Evolutionary conservation across 2,329 filamentous ascomycete genomes (phyloP), one percentile per base, ranked within the genome.

Genomic region (Colletotrichum sojae): DNA sequence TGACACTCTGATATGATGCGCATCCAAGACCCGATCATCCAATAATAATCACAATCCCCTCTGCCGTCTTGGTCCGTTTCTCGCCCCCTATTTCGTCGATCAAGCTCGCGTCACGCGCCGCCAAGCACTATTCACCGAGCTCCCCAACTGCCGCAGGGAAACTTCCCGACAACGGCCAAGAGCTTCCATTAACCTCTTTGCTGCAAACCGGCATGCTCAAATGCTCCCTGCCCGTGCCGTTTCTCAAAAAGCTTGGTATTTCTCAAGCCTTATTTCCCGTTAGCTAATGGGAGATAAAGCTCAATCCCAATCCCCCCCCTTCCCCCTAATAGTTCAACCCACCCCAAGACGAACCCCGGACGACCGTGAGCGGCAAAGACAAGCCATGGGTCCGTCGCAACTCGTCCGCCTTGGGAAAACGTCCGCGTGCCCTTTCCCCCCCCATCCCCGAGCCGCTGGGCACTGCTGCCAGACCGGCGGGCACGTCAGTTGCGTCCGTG

Each of bases 191-290:
- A 15, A 43, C 2, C 40, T 15, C 40, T 13, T 16, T 43, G 40
- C 15, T 16, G 10, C 40, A 15, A 15, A 40, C 39, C 39, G 39
- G 39, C 22, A 9, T 36, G 40, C 15, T 13, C 40, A 43, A 16
- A 9, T 13, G 12, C 40, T 13, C 40, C 40, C 13, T 43, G 40
- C 40, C 40, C 15, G 36, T 65, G 36, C 62, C 53, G 62, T 65
- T 65, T 59, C 54, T 48, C 46, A 2, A 36, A 53, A 65, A 65
- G 62, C 62, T 65, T 59, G 62, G 62, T 59, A 59, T 51, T 51
- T 10, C 46, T 1, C 1, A 27, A 1, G 36, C 46, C n/a, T 55
- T 22, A 8, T 39, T 53, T 36, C 25, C 13, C 40, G 46, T 66
- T 48, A 54, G 49, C 36, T 60, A 60, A 53, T 53, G 5, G 39